Evolutionary conservation across 371 early-diverging fungal genomes (phyloP).

Genomic region (Rhizopus sp.): DNA sequence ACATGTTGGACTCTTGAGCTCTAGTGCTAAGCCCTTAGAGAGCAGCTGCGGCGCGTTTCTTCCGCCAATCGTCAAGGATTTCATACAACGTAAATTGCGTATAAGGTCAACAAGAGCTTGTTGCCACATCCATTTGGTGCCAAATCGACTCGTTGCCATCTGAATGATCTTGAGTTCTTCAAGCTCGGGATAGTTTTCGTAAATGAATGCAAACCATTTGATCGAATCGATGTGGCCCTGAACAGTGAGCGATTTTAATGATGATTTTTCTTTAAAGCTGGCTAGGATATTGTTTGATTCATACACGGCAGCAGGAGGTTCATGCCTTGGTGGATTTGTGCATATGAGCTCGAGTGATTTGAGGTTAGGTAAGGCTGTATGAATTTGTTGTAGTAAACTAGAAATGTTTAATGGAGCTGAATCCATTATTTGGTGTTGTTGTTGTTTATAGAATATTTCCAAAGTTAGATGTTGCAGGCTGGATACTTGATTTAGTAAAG

Average conservation of each 20-base stretch:
- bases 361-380: constrained; percentile 8
- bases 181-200: constrained; percentile 9
- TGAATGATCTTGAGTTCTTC: constrained; percentile 9
- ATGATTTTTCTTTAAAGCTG: background rate
- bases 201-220: constrained; percentile 23
- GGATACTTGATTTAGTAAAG: background rate
- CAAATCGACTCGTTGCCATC: constrained; percentile 14
- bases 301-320: constrained; percentile 2
- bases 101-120: constrained; percentile 11
- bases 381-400: constrained; percentile 8
- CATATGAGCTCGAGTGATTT: constrained; percentile 5
- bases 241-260: constrained; percentile 9
- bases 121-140: constrained; percentile 28
- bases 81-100: constrained; percentile 4
- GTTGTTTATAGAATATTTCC: constrained; percentile 3
- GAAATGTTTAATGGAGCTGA: background rate
- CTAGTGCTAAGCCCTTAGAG: constrained; percentile 7
- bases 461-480: constrained; percentile 10
- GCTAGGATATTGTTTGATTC: constrained; percentile 1
- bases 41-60: constrained; percentile 15
- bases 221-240: constrained; percentile 14
- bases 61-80: constrained; percentile 15
- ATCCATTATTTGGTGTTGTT: background rate
- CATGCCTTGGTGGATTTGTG: constrained; percentile 10
- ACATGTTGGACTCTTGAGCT: constrained; percentile 5